phyloP scores from a whole-genome alignment of 257 asterid genomes.

The Solanum ossicruentum region DNA sequence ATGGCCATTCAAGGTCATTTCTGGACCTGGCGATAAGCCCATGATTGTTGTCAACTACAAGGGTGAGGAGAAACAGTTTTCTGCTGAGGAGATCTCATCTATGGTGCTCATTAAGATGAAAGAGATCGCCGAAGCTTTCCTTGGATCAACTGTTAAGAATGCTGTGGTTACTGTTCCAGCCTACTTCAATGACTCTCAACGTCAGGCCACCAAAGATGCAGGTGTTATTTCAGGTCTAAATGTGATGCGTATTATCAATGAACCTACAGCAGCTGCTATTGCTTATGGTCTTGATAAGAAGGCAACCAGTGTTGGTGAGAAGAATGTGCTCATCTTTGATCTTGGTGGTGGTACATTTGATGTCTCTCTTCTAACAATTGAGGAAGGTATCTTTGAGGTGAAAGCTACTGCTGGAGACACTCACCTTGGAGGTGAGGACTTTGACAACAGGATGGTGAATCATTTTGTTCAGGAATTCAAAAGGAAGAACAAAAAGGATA shows the following conservation, averaged over 20 bases:
- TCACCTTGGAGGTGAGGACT: constrained; percentile 78
- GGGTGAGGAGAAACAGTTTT: constrained; percentile 75
- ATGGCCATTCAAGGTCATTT: constrained; percentile 70
- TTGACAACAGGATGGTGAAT: constrained; percentile 77
- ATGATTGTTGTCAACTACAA: constrained; percentile 59
- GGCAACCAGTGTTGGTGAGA: constrained; percentile 73
- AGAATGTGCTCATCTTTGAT: constrained; percentile 68
- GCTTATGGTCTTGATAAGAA: constrained; percentile 85
- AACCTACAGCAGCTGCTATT: constrained; percentile 90
- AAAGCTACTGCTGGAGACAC: constrained; percentile 40
- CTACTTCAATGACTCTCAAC: constrained; percentile 73
- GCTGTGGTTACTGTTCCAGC: constrained; percentile 87
- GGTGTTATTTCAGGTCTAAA: constrained; percentile 75
- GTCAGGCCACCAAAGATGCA: constrained; percentile 89
- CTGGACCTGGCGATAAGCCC: constrained; percentile 85
- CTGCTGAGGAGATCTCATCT: constrained; percentile 86
- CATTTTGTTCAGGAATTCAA: constrained; percentile 79
- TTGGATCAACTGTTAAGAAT: constrained; percentile 57
- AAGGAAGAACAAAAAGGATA: constrained; percentile 70
- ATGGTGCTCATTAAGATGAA: constrained; percentile 74
- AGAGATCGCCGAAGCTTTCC: constrained; percentile 73
- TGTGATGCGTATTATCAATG: constrained; percentile 74
- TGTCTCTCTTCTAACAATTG: constrained; percentile 38
- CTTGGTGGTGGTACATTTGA: constrained; percentile 88
- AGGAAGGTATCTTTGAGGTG: constrained; percentile 38